Percentiles rank a stretch among this genome's conserved stretches.
Evolutionary conservation across 2,329 filamentous ascomycete genomes (phyloP).

Genomic region (Ophiostoma piceae): DNA sequence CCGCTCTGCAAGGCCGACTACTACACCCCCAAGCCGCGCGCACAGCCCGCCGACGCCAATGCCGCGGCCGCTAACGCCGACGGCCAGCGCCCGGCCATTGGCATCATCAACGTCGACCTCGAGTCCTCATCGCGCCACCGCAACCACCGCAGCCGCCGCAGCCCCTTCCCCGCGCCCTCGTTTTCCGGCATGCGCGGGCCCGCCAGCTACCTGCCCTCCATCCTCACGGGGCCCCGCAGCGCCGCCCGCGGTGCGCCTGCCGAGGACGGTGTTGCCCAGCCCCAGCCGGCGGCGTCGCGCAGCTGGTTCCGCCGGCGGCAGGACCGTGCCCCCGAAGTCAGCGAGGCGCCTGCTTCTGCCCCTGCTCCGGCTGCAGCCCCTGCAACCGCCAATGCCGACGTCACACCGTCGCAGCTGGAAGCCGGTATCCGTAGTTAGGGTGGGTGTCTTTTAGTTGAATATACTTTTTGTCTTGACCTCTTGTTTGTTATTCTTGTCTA

Average conservation of each 20-base stretch:
- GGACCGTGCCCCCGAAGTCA: slow-evolving; percentile 10
- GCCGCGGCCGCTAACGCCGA: slow-evolving; percentile 18
- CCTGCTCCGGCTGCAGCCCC: not conserved
- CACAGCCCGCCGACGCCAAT: slow-evolving; percentile 42
- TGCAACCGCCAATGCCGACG: slow-evolving; percentile 15
- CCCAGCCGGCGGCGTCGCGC: slow-evolving; percentile 16
- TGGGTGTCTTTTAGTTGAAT: not conserved
- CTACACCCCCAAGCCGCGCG: slow-evolving; percentile 84
- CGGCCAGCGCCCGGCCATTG: not conserved
- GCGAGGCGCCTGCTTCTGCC: not conserved
- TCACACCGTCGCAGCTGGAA: slow-evolving; percentile 36
- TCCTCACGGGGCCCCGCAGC: slow-evolving; percentile 15
- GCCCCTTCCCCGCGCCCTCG: slow-evolving; percentile 26
- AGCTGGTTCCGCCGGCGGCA: slow-evolving; percentile 21
- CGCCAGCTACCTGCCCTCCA: slow-evolving; percentile 25
- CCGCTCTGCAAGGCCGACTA: slow-evolving; percentile 98
- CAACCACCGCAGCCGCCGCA: slow-evolving; percentile 31
- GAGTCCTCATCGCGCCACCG: slow-evolving; percentile 6
- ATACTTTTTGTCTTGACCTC: not conserved
- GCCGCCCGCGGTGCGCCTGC: not conserved
- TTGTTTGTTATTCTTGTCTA: not conserved
- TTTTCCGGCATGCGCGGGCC: slow-evolving; percentile 37
- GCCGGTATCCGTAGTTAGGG: slow-evolving; percentile 31
- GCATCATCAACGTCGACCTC: not conserved
- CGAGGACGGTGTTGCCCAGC: not conserved